phyloP scores from a whole-genome alignment of 768 basidiomycete genomes.

The Rhizopogon roseolus region DNA sequence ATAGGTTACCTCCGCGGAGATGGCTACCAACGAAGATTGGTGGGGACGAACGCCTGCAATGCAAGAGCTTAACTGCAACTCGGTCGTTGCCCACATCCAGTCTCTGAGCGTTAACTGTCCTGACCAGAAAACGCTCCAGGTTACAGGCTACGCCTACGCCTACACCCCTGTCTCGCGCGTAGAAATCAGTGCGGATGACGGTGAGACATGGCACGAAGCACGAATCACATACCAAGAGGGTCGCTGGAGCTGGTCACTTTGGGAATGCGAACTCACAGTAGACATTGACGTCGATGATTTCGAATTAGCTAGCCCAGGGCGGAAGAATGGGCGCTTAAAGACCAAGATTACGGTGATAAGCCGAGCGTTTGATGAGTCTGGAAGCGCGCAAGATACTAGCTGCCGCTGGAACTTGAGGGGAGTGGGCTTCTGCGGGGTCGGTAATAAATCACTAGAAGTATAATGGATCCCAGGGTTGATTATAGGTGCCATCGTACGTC shows the following conservation, averaged over 20 bases:
- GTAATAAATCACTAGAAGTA: slow-evolving; percentile 12
- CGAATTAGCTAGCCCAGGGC: not conserved
- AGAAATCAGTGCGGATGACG: slow-evolving; percentile 49
- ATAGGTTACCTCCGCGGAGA: slow-evolving; percentile 21
- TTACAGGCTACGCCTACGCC: slow-evolving; percentile 57
- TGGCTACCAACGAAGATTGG: slow-evolving; percentile 22
- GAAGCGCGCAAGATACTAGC: slow-evolving; percentile 43
- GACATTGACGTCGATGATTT: slow-evolving; percentile 15
- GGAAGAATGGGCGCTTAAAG: slow-evolving; percentile 10
- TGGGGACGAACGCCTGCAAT: slow-evolving; percentile 59
- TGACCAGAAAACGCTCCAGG: slow-evolving; percentile 19
- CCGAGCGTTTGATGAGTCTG: slow-evolving; percentile 48
- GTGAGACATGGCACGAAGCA: slow-evolving; percentile 45
- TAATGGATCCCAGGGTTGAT: not conserved
- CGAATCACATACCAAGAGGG: slow-evolving; percentile 56
- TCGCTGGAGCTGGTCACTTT: slow-evolving; percentile 71
- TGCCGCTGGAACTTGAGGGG: slow-evolving; percentile 65
- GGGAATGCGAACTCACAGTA: slow-evolving; percentile 48
- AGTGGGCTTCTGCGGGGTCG: slow-evolving; percentile 39
- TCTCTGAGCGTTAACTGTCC: slow-evolving; percentile 7
- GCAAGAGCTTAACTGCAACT: slow-evolving; percentile 57
- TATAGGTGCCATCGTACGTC: not conserved
- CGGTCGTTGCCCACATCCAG: slow-evolving; percentile 39
- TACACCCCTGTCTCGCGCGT: slow-evolving; percentile 41
- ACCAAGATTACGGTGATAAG: slow-evolving; percentile 28